Conservation (phyloP, 495 filamentous ascomycete genomes). For the Hyaloscypha variabilis region DNA sequence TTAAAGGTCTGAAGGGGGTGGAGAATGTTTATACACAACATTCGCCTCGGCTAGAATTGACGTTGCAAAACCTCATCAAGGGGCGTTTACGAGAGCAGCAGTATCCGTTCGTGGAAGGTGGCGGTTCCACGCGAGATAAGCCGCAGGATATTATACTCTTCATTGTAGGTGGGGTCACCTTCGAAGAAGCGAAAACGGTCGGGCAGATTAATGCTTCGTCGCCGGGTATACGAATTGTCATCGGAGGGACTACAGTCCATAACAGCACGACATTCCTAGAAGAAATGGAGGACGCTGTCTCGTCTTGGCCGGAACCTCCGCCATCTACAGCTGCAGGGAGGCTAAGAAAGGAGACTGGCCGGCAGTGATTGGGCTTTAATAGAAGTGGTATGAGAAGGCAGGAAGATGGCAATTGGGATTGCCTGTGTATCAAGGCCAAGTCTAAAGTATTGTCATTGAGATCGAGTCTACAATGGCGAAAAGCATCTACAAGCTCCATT, state of each 20-base stretch:
- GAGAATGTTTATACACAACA: slow-evolving; percentile 99
- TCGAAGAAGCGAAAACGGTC: slow-evolving; percentile 94
- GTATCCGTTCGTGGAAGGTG: slow-evolving; percentile 91
- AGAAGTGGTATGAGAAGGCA: background rate
- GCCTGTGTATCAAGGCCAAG: background rate
- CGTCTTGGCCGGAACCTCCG: slow-evolving; percentile 75
- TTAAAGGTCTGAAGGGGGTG: slow-evolving; percentile 94
- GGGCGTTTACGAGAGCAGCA: slow-evolving; percentile 80
- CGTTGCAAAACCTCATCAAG: slow-evolving; percentile 89
- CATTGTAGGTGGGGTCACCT: slow-evolving; percentile 89
- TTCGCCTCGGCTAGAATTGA: slow-evolving; percentile 83
- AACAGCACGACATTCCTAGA: slow-evolving; percentile 88
- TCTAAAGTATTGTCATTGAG: background rate
- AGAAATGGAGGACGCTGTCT: slow-evolving; percentile 79
- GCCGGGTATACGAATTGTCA: slow-evolving; percentile 83
- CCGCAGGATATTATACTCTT: slow-evolving; percentile 96
- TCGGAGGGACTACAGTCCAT: slow-evolving; percentile 83
- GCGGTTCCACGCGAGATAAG: slow-evolving; percentile 82
- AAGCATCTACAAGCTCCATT: no score
- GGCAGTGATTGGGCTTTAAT: slow-evolving; percentile 35
- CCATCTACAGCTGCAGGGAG: slow-evolving; percentile 71
- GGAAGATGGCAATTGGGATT: background rate
- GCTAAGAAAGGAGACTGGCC: slow-evolving; percentile 65
- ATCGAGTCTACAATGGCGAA: no score
- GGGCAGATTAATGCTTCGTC: slow-evolving; percentile 89